Base-by-base conservation (phyloP, 1,139 yeast genomes). In the Diutina catenulata region DNA sequence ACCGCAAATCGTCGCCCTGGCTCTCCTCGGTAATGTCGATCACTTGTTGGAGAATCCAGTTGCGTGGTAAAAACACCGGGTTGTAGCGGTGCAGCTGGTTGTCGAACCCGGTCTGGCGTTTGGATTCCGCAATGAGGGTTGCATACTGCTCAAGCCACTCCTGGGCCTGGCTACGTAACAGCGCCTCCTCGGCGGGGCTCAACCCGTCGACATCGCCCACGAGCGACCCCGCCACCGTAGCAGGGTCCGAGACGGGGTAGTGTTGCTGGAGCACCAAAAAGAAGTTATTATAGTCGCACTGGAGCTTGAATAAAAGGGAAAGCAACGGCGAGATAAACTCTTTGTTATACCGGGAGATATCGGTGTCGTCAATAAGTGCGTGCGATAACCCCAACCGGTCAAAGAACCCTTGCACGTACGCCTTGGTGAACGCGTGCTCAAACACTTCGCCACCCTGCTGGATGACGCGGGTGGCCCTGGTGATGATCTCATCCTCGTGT, bases 41-140 rank as follows among this genome's bases (percentile, higher is more conserved):
- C 0, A 86, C 95, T 44, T 87, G 91, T 41, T 86, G 88, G 40
- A 91, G 62, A 38, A 88, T 76, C 91, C 95, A 86, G 46, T 79
- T 82, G 43, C 91, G 69, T 13, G 95, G 94, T 13, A 83, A 68
- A 50, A 91, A 88, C 28, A 73, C 52, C 3, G 98, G 98, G 50
- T 91, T 91, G 39, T 60, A 65, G 2, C 47, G 40, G 11, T 59
- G 50, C 14, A 13, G 35, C 7, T 18, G 24, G 21, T 31, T 31
- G 42, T 86, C 72, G 8, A 64, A 48, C 3, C 45, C 47, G 4
- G 47, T 47, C 14, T 49, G 38, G 7, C 46, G 36, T 13, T 45
- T 47, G 4, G 60, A 62, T 49, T 49, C 68, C 61, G 14, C 49
- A 48, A 46, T 55, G 53, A 39, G 74, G 46, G 37, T 52, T 24